Conservation (phyloP, 768 basidiomycete species). For the Termitomyces sp. region DNA sequence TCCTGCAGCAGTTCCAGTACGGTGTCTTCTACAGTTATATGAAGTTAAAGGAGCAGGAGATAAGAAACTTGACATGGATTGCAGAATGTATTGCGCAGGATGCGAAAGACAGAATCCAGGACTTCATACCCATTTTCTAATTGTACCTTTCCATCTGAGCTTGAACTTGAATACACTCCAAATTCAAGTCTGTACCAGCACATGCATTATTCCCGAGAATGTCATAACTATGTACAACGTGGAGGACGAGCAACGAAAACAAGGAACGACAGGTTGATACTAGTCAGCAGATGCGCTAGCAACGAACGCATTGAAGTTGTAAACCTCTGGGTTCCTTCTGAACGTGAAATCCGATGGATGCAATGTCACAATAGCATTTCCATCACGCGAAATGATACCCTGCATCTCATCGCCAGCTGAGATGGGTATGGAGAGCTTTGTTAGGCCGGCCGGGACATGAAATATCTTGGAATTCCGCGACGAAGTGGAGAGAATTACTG, state of each 20-base stretch:
- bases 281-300: conserved; percentile 26
- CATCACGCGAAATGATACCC: conserved; percentile 42
- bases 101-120: conserved; percentile 91
- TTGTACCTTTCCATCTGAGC: conserved; percentile 1
- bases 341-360: conserved; percentile 48
- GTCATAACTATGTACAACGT: neutral
- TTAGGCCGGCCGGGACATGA: conserved; percentile 49
- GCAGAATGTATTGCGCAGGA: conserved; percentile 98
- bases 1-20: conserved; percentile 95
- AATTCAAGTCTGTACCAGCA: neutral
- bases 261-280: neutral
- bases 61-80: conserved; percentile 87
- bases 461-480: conserved; percentile 38
- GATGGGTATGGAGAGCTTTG: conserved; percentile 58
- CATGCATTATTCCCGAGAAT: neutral
- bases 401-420: conserved; percentile 45
- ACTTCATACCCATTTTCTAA: conserved; percentile 90
- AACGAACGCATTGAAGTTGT: conserved; percentile 76
- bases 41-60: conserved; percentile 89
- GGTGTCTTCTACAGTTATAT: conserved; percentile 91
- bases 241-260: neutral
- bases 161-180: neutral
- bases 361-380: conserved; percentile 41
- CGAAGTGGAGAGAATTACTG: conserved; percentile 50
- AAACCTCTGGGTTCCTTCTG: conserved; percentile 44